Evolutionary conservation across 768 basidiomycete genomes (phyloP), one percentile per base, ranked within the genome.

Genomic region (Naematelia aurantialba): DNA sequence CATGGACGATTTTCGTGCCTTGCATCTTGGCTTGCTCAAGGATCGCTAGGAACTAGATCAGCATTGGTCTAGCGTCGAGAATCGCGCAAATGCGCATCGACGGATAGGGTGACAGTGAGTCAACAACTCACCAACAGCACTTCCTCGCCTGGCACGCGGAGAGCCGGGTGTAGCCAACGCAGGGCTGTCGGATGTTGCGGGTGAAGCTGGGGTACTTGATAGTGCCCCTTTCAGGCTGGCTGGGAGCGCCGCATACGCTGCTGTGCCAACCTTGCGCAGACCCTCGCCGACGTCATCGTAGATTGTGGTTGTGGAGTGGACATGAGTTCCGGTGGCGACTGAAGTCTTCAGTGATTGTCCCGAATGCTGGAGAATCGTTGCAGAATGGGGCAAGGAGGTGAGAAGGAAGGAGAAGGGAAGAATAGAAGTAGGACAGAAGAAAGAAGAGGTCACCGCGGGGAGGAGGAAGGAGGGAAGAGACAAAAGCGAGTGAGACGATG

Each of bases 211-310:
- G 0, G 60, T 55, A 10, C 56, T 50, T 5, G 61, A 61, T n/a
- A 70, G 55, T 50, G 61, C 64, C 17, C 69, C 63, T 61, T 72
- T 69, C 49, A 76, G 34, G 2, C 59, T 49, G 11, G 55, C 25
- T 12, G 74, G 74, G 8, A 76, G 54, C 10, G 58, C 56, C 8
- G 64, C 55, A 57, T 58, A 76, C 4, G 74, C 72, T 5, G 64
- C 66, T 48, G 58, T 61, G 1, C 72, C 72, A 44, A 72, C 63
- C 56, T 61, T 63, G 22, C 64, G 51, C 27, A 73, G 60, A 0
- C 62, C 69, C 21, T 66, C 55, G 12, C 54, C 55, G 25, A 76
- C 64, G 52, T 76, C 74, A 49, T 70, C 34, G 31, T 11, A 44
- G 1, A 57, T 52, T 24, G 47, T 34, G 31, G 24, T 34, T 24